phyloP scores from a whole-genome alignment of 768 basidiomycete species.

The Kwoniella dendrophila region DNA sequence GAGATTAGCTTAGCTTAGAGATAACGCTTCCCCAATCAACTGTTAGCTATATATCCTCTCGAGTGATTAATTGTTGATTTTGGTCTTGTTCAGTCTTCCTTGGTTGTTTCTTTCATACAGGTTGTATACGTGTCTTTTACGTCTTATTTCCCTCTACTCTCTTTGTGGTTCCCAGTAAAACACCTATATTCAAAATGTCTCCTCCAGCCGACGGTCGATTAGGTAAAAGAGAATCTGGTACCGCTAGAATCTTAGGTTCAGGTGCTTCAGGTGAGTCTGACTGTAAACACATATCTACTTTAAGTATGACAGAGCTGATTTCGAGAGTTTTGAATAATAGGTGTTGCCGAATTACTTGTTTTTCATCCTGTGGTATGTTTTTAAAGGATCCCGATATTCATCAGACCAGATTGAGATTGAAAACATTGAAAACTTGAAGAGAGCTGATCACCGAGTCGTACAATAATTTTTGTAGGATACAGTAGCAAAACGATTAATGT shows the following conservation, averaged over 20 bases:
- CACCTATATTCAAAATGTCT: constrained; percentile 41
- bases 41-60: background rate
- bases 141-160: background rate
- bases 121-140: background rate
- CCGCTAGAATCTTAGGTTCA: constrained; percentile 86
- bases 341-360: constrained; percentile 89
- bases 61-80: background rate
- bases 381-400: too few relatives aligned
- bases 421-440: too few relatives aligned
- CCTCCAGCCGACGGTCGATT: constrained; percentile 40
- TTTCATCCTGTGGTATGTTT: constrained; percentile 72
- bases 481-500: constrained; percentile 97
- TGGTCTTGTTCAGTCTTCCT: background rate
- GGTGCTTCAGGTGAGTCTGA: constrained; percentile 76
- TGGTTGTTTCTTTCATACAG: background rate
- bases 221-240: constrained; percentile 70
- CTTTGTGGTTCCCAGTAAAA: background rate
- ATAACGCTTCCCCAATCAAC: constrained; percentile 8
- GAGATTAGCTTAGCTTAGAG: too few relatives aligned
- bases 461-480: too few relatives aligned
- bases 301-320: background rate
- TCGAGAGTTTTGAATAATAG: constrained; percentile 57
- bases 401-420: too few relatives aligned
- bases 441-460: too few relatives aligned
- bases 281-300: background rate